Evolutionary conservation across 108 stramenopile species (phyloP).

Genomic region (Skeletonema tropicum): DNA sequence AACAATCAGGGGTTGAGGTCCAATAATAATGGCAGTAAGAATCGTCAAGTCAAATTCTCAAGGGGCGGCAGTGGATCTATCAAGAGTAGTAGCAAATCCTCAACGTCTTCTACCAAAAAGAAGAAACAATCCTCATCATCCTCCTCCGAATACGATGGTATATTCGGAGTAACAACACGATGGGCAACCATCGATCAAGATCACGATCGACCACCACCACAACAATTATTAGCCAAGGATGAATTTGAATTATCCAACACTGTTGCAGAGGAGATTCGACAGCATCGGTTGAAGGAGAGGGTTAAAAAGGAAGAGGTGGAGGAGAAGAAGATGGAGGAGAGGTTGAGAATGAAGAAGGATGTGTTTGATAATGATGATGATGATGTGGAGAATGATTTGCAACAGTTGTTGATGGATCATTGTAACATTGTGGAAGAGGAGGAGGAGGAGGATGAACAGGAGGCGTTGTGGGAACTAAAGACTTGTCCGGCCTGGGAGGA

Average conservation of each 20-base stretch:
- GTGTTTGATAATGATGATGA: neutral
- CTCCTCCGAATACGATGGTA: conserved; percentile 33
- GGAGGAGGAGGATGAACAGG: conserved; percentile 6
- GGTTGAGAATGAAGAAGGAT: conserved; percentile 1
- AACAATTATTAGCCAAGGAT: conserved; percentile 5
- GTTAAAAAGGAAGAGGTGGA: conserved; percentile 22
- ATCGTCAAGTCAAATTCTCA: conserved; percentile 17
- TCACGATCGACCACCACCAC: conserved; percentile 26
- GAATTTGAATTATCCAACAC: conserved; percentile 33
- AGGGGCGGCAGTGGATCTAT: conserved; percentile 1
- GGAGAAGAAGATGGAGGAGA: conserved; percentile 15
- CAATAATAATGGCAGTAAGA: conserved; percentile 6
- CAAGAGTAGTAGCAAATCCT: neutral
- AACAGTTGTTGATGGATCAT: conserved; percentile 12
- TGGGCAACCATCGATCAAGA: conserved; percentile 21
- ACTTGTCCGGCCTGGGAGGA: conserved; percentile 5
- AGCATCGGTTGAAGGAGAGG: conserved; percentile 2
- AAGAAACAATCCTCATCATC: neutral
- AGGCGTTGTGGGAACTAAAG: conserved; percentile 1
- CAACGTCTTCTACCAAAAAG: conserved; percentile 4
- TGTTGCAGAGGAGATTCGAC: conserved; percentile 16
- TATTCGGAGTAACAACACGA: conserved; percentile 33
- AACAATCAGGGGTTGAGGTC: neutral
- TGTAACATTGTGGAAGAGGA: neutral
- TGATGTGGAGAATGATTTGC: neutral